Evolutionary conservation across 345 rosid species (phyloP).

Genomic region (Acer negundo): DNA sequence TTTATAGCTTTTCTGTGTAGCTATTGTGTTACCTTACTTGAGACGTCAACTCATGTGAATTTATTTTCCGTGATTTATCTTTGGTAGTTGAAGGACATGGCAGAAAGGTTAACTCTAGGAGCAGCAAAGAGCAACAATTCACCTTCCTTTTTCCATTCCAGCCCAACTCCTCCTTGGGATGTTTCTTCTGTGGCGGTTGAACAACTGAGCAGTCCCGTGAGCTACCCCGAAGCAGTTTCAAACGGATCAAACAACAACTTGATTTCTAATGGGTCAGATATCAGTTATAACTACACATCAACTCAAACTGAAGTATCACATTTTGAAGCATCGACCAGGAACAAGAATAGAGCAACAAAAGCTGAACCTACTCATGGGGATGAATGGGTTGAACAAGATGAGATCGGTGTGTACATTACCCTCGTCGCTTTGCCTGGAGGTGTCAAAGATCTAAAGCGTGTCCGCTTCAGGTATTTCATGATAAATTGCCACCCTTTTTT

Average conservation of each 20-base stretch:
- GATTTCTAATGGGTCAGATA: constrained; percentile 44
- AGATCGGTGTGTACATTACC: constrained; percentile 75
- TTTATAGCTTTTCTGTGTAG: not conserved
- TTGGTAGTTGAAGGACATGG: constrained; percentile 72
- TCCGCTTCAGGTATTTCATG: constrained; percentile 68
- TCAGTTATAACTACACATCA: constrained; percentile 31
- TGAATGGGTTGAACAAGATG: constrained; percentile 81
- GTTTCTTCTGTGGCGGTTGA: constrained; percentile 32
- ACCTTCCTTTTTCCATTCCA: constrained; percentile 34
- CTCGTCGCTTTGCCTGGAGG: constrained; percentile 70
- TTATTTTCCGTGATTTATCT: constrained; percentile 6
- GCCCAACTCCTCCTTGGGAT: constrained; percentile 37
- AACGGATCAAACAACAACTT: constrained; percentile 34
- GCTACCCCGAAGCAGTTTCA: constrained; percentile 35
- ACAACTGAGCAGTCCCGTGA: constrained; percentile 26
- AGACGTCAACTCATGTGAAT: constrained; percentile 2
- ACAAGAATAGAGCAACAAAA: constrained; percentile 43
- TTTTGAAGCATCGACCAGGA: constrained; percentile 45
- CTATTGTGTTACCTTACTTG: not conserved
- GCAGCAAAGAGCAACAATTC: constrained; percentile 34
- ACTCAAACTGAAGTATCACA: constrained; percentile 38
- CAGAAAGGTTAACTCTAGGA: constrained; percentile 67
- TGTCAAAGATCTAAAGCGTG: constrained; percentile 72
- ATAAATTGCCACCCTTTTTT: not conserved
- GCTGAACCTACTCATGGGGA: constrained; percentile 45